Conservation (phyloP, 805 yeast genomes). For the Zygosaccharomyces lentus region DNA sequence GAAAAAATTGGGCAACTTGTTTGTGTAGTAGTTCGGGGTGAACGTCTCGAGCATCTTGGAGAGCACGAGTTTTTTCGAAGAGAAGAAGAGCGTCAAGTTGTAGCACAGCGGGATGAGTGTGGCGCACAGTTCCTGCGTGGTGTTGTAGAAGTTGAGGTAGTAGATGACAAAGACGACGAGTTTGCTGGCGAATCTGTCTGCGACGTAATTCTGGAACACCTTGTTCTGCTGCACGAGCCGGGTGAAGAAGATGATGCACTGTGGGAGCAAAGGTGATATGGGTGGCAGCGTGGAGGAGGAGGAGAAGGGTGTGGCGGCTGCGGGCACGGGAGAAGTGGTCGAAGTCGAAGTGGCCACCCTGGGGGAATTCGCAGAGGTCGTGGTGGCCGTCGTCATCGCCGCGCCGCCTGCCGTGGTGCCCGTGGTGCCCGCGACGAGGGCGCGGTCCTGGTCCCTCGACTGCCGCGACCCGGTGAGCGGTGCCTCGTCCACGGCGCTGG, state of each 20-base stretch:
- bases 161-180: conserved; percentile 51
- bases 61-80: conserved; percentile 39
- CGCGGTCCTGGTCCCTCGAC: conserved; percentile 9
- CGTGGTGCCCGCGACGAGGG: conserved; percentile 7
- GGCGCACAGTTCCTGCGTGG: conserved; percentile 17
- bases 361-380: too few relatives aligned
- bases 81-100: conserved; percentile 49
- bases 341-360: too few relatives aligned
- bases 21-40: conserved; percentile 40
- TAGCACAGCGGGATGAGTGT: conserved; percentile 47
- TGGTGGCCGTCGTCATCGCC: too few relatives aligned
- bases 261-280: conserved; percentile 50
- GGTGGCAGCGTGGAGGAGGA: conserved; percentile 29
- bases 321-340: too few relatives aligned
- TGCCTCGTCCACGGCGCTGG: background rate
- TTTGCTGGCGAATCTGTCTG: conserved; percentile 48
- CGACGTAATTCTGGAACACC: conserved; percentile 44
- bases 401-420: conserved; percentile 4
- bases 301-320: background rate
- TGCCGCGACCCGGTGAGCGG: background rate
- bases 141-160: conserved; percentile 47
- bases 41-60: conserved; percentile 45
- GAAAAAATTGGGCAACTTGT: conserved; percentile 50
- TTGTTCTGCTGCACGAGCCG: conserved; percentile 73
- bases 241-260: conserved; percentile 64